Base-by-base conservation (phyloP, 768 basidiomycete species). In the Termitomyces sp. region DNA sequence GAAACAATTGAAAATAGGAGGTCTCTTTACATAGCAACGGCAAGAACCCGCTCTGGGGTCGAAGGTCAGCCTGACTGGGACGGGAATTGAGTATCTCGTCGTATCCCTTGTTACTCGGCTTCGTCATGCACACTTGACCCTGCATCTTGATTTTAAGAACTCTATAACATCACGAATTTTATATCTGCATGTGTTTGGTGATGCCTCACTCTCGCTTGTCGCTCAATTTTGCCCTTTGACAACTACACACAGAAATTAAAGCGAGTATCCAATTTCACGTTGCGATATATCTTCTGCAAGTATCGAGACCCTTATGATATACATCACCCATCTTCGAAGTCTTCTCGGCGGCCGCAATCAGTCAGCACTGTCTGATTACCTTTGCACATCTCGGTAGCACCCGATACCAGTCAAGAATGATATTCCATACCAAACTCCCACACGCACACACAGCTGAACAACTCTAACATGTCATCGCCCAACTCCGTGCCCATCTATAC, bases 181-280 rank as follows among this genome's bases (percentile, higher is more conserved):
- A 0, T 95, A 93, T 67, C 71, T 64, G 0, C 90, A 85, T 61
- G 77, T 75, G 0, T 67, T 73, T 0, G 57, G 72, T 0, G 62
- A 9, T 91, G 90, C 59, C 69, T 14, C 26, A 1, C 73, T 94
- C 73, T 94, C n/a, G 96, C 73, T 97, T 47, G 74, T 97, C 85
- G 93, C 24, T 72, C 73, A 45, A 65, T 71, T 45, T 74, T 68
- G 45, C 72, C 71, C 17, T 55, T 62, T 21, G 26, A 55, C 3
- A 41, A 44, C 12, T 68, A 74, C 40, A 69, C 93, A 5, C 6
- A 34, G 12, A 11, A 14, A 34, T 9, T n/a, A 45, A 32, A 5
- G 0, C 32, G 21, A 5, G 14, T 2, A n/a, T n/a, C 3, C 10
- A 14, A 14, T 6, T 1, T 48, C 21, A 8, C 35, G 34, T 34